phyloP scores from a whole-genome alignment of 345 rosid species.

The Garcia nutans region DNA sequence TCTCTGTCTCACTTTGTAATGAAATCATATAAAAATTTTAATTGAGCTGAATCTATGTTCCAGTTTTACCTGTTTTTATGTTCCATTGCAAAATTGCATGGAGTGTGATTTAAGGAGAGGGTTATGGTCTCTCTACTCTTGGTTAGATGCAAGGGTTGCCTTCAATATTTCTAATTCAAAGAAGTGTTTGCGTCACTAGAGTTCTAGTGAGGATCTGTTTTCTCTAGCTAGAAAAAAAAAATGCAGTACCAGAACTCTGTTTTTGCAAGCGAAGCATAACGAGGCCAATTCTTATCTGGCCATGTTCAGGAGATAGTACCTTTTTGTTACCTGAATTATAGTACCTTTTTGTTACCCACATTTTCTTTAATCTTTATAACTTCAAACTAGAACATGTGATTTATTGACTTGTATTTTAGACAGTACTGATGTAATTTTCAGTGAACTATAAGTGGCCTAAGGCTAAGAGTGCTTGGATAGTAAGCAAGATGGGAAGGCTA shows the following conservation, averaged over 20 bases:
- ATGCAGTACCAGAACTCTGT: too few species aligned
- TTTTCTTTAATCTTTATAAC: conserved; percentile 1
- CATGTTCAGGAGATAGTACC: not conserved
- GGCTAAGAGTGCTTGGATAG: conserved; percentile 75
- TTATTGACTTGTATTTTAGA: conserved; percentile 5
- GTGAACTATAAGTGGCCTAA: conserved; percentile 60
- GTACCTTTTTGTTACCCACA: not conserved
- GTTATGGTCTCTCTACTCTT: not conserved
- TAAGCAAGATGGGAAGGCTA: conserved; percentile 83
- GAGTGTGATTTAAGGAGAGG: too few species aligned
- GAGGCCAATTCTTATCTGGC: not conserved
- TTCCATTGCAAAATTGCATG: too few species aligned
- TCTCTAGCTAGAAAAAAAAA: too few species aligned
- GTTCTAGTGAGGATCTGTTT: not conserved
- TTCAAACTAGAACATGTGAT: not conserved
- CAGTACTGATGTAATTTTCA: conserved; percentile 21
- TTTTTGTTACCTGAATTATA: not conserved
- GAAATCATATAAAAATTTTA: too few species aligned
- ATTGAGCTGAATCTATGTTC: too few species aligned
- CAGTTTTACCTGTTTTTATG: too few species aligned
- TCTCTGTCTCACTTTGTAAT: too few species aligned
- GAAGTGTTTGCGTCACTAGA: not conserved
- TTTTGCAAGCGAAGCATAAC: not conserved
- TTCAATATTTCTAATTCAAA: not conserved
- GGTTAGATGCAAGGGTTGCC: conserved; percentile 1